Percentiles rank a stretch among this genome's conserved stretches.
phyloP scores from a whole-genome alignment of 805 yeast species.

The Brettanomyces sp. region DNA sequence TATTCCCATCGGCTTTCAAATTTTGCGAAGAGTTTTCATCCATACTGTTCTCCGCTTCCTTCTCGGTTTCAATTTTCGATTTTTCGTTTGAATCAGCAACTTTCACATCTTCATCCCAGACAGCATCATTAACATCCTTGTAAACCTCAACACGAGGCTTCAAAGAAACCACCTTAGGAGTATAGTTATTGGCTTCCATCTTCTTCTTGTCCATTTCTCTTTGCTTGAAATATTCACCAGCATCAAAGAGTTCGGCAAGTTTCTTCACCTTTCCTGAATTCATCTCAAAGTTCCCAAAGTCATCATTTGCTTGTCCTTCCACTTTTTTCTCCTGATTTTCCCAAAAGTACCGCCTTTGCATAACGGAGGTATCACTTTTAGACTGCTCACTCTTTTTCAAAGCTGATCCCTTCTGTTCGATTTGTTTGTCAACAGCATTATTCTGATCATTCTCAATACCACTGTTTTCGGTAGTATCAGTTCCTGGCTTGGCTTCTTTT shows the following conservation, averaged over 20 bases:
- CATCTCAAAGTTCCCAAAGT: slow-evolving; percentile 5
- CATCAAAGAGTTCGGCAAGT: slow-evolving; percentile 60
- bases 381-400: not conserved
- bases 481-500: slow-evolving; percentile 1
- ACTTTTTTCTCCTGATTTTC: slow-evolving; percentile 12
- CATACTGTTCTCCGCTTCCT: not conserved
- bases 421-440: not conserved
- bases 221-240: slow-evolving; percentile 79
- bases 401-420: not conserved
- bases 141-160: slow-evolving; percentile 88
- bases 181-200: slow-evolving; percentile 44
- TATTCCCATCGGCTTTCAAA: slow-evolving; percentile 2
- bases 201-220: slow-evolving; percentile 68
- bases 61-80: not conserved
- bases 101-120: slow-evolving; percentile 1
- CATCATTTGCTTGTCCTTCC: not conserved
- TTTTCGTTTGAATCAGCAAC: not conserved
- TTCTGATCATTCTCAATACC: not conserved
- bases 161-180: slow-evolving; percentile 67
- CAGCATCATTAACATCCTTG: slow-evolving; percentile 77
- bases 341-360: slow-evolving; percentile 13
- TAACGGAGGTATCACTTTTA: not conserved
- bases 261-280: slow-evolving; percentile 45
- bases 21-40: not conserved
- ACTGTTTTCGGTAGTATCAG: not conserved